Base-by-base conservation (phyloP, 305 asterid genomes). In the Ruellia speciosa region DNA sequence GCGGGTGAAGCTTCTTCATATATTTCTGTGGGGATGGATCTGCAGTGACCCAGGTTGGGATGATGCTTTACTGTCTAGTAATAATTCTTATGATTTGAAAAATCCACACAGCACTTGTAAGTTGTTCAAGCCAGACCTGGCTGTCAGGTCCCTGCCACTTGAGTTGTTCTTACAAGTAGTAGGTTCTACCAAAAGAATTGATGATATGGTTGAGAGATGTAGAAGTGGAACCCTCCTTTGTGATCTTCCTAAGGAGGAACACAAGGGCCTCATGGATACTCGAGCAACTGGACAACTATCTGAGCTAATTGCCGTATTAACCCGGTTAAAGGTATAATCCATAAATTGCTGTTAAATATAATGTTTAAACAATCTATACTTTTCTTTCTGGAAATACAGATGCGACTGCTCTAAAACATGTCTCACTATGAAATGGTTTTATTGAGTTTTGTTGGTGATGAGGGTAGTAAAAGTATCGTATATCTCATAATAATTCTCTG, bases 161-260 rank as follows among this genome's bases (percentile, higher is more conserved):
- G 87, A 84, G 75, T 70, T 88, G 77, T 92, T 85, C 79, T 79
- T 86, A 72, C 92, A 92, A 73, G 83, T 86, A 64, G 90, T 81
- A 13, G 95, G 98, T 54, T 88, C 88, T 66, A 61, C 81, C 54
- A 70, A 85, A 68, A 84, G 74, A 64, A 62, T 71, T 57, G 93
- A 83, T 70, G 85, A 82, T 66, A 59, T 81, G 76, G 66, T 77
- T 15, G 85, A 80, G 78, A 87, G 81, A 75, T 80, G 88, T 71
- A 78, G 76, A 69, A 75, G 57, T 35, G 87, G 87, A 60, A 54
- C 88, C 74, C 69, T 64, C 69, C 93, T 88, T 71, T 72, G 77
- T 66, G 90, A 82, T 88, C 95, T 88, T 70, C 82, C 82, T 59
- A 40, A 31, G 64, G 78, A 76, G 71, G 88, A 92, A 73, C 81